Evolutionary conservation across 2,329 filamentous ascomycete genomes (phyloP), one percentile per base, ranked within the genome.

Genomic region (Bipolaris gigantea): DNA sequence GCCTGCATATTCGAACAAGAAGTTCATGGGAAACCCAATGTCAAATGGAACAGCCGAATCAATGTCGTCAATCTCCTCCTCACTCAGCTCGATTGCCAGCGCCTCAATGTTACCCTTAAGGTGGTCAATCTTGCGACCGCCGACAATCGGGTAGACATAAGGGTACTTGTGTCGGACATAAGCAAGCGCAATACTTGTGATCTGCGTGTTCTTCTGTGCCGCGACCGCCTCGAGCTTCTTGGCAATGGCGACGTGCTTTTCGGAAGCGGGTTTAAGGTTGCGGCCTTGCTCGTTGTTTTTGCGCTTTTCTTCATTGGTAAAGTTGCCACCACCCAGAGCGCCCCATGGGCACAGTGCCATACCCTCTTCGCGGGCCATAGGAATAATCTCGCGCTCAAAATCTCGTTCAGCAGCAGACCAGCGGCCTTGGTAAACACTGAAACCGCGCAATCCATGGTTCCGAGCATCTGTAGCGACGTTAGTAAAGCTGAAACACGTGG

Each of bases 71-170:
- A 86, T 74, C 48, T 87, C 81, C 7, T 82, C 77, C 0, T 79
- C 73, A 0, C 77, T 78, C 45, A 87, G 70, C 21, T 68, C 61
- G 32, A 87, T 66, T 4, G 66, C 75, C 50, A 87, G 63, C 0
- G 82, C 83, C 62, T 81, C 75, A 53, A 87, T 83, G 63, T 85
- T 86, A 15, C 77, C 82, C 82, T 85, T 83, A 45, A 92, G 75
- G 68, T 92, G 88, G 39, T 87, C 84, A 8, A 89, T 71, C 63
- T 86, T 91, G n/a, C 88, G 80, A 0, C 87, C 86, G 6, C 89
- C 89, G 8, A 91, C 79, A 32, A 92, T 85, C 0, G 89, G 89
- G 65, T 89, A 90, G 10, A 92, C 88, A 58, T 89, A 86, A 0
- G 87, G 84, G 0, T 84, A 78, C 75, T 91, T 91, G 63, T 83